Evolutionary conservation across 257 asterid genomes (phyloP).

Genomic region (Fraxinus excelsior): DNA sequence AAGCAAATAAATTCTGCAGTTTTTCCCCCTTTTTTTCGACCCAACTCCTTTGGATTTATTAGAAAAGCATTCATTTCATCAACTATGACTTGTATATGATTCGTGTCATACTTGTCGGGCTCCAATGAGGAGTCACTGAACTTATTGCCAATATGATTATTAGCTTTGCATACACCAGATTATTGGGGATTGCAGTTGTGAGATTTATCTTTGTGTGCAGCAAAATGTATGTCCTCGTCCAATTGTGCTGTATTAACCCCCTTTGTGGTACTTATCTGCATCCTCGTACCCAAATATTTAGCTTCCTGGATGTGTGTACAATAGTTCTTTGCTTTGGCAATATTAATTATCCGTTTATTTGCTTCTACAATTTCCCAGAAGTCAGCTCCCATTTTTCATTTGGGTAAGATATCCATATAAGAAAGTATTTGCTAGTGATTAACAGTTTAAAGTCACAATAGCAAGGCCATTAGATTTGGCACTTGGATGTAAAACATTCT

Average conservation of each 20-base stretch:
- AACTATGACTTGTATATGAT: background rate
- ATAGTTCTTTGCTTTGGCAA: too few relatives aligned
- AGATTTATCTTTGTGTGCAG: too few relatives aligned
- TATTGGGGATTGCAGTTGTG: too few relatives aligned
- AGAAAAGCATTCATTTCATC: background rate
- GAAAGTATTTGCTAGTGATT: background rate
- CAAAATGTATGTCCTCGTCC: too few relatives aligned
- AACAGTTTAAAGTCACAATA: background rate
- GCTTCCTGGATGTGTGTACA: too few relatives aligned
- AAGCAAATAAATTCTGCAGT: background rate
- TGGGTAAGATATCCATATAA: background rate
- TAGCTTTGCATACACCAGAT: background rate
- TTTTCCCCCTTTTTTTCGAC: background rate
- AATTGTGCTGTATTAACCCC: too few relatives aligned
- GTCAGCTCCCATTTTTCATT: too few relatives aligned
- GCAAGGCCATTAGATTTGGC: background rate
- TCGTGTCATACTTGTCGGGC: background rate
- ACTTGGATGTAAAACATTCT: background rate
- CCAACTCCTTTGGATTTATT: background rate
- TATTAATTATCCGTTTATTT: background rate
- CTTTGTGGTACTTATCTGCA: too few relatives aligned
- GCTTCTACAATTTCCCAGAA: background rate
- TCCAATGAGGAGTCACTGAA: background rate
- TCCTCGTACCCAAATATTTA: too few relatives aligned
- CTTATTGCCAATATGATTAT: background rate